A percentile compares a stretch with the other conserved stretches of the same genome.
phyloP scores from a whole-genome alignment of 2,329 filamentous ascomycete genomes.

The Paecilomyces formosus region DNA sequence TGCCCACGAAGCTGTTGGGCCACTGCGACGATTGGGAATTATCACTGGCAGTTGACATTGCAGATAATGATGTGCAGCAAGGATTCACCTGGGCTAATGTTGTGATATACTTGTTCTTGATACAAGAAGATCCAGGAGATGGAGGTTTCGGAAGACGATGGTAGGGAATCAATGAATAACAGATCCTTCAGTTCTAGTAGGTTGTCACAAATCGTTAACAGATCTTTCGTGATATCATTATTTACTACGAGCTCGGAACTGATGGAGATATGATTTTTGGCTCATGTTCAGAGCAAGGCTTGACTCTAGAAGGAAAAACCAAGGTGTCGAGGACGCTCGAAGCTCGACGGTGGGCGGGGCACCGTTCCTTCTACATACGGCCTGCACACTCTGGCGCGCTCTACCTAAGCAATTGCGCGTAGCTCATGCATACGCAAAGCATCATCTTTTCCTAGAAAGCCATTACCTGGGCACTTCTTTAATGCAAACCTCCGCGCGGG shows the following conservation, averaged over 20 bases:
- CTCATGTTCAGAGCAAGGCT: not conserved
- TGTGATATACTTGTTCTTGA: not conserved
- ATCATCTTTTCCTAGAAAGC: too few relatives aligned
- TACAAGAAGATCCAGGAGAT: not conserved
- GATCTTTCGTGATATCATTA: not conserved
- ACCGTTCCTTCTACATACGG: not conserved
- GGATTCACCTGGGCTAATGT: not conserved
- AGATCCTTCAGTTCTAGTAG: not conserved
- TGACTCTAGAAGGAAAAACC: not conserved
- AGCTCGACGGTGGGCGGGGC: not conserved
- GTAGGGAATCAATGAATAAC: not conserved
- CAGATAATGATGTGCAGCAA: not conserved
- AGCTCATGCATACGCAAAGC: too few relatives aligned
- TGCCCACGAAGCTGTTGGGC: constrained; percentile 12
- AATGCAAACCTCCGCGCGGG: too few relatives aligned
- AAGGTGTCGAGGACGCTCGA: not conserved
- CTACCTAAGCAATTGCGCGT: too few relatives aligned
- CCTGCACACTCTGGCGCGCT: not conserved
- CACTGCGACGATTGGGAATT: not conserved
- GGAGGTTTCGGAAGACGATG: not conserved
- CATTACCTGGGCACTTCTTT: too few relatives aligned
- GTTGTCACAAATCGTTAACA: not conserved
- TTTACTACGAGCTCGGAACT: not conserved
- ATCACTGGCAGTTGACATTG: not conserved
- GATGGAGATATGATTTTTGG: not conserved